Evolutionary conservation across 495 filamentous ascomycete genomes (phyloP), one percentile per base, ranked within the genome.

Genomic region (Penicillium subrubescens): DNA sequence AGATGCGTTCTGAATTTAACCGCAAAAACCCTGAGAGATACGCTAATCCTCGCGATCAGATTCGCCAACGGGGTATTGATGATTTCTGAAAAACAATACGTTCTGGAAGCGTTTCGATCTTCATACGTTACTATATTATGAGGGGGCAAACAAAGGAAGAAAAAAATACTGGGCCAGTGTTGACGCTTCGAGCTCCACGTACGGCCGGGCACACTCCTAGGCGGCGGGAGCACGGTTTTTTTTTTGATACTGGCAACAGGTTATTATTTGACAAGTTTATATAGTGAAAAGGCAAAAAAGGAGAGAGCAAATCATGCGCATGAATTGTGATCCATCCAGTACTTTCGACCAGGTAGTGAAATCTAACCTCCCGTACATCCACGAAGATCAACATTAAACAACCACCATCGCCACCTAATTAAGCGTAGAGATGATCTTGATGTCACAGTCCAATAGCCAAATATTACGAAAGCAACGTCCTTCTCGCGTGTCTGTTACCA

Each of bases 61-160:
- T 73, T 8, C 21, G 51, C 14, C 62, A 65, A 21, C 66, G 67
- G 1, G 71, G 67, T 1, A 41, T 71, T 11, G 51, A 54, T 3
- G 21, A 56, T 41, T 41, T 68, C 17, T 34, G 19, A 56, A 35
- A 6, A 0, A 8, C 41, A 37, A 14, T 10, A 37, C 2, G 12
- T 12, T 17, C 14, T 1, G 15, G 1, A 41, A 15, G 37, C 14
- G 2, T 17, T 17, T 41, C 2, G 2, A 14, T 41, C 5, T 17
- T 41, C 31, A 33, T 33, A 5, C 2, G 5, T 41, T 41, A 12
- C 5, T 3, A 5, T 17, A 3, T 41, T 14, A 41, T 11, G 10
- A 3, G n/a, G n/a, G n/a, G n/a, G n/a, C n/a, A n/a, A n/a, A n/a
- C n/a, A n/a, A n/a, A n/a, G n/a, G n/a, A n/a, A n/a, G n/a, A n/a